Base-by-base conservation (phyloP, 148 eudicot species). In the Chenopodium suecicum region DNA sequence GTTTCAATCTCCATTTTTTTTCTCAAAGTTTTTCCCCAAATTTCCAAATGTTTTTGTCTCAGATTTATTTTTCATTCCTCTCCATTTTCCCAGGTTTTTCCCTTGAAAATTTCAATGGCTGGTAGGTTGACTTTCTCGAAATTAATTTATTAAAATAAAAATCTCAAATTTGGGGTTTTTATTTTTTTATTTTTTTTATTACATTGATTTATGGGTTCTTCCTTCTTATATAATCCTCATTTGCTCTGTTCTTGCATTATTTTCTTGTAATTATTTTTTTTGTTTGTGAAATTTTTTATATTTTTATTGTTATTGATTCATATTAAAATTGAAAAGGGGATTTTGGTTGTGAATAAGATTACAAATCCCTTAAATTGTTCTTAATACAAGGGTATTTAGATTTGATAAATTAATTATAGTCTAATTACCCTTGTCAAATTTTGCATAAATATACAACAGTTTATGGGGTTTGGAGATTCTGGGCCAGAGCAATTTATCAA, bases 61-160 rank as follows among this genome's bases (percentile, higher is more conserved):
- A 70, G 54, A 34, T 68, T 76, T 9, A 72, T 25, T 54, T 63
- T 65, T 78, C 29, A 52, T 25, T 14, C 66, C 27, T 65, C 67
- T 74, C 69, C 25, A 37, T 74, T 78, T 69, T 68, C 85, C 78
- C 75, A 83, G 75, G 13, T 66, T 34, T 83, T 79, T 34, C 0
- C 25, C 17, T 78, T 77, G 76, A 63, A 68, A 27, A 27, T 77
- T 62, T 31, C 65, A 65, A 76, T 84, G 86, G 82, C 70, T 62
- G 83, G 83, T 80, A 69, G n/a, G 80, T 84, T 84, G 86, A 80
- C 81, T 84, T 80, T 84, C 52, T 80, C 46, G 74, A 74, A 9
- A 74, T 67, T 0, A 34, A 52, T 34, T 27, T 10, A 25, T 50
- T 16, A 75, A 56, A 50, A 62, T 5, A 5, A 62, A 56, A 4